Evolutionary conservation across 306 rosid species (phyloP), one percentile per base, ranked within the genome.

Genomic region (Trichosanthes truncata): DNA sequence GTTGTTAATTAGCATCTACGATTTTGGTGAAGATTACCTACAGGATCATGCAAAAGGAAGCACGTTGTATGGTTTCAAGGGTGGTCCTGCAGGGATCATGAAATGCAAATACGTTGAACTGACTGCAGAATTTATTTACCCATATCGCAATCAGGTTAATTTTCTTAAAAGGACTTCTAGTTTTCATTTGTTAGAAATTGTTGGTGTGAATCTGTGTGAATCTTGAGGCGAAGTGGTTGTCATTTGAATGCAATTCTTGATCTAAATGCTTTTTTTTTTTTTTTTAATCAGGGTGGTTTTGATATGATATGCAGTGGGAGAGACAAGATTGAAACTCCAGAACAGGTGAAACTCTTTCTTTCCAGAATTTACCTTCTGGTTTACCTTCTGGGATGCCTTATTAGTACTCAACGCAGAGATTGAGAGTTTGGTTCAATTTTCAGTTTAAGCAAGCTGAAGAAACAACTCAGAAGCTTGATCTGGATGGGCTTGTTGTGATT

Each of bases 271-370:
- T 43, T 21, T 2, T 69, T 18, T 18, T 40, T 67, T 9, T n/a
- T 10, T 67, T 38, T 69, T 40, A 5, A 69, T 69, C 91, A 96
- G 98, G 99, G 99, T 79, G 99, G 99, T 40, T 96, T 96, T 86
- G 98, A 96, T 87, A 96, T 96, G 97, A 96, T 96, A 66, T 82
- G 96, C 78, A 96, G 99, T 84, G 99, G 99, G 80, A 93, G 99
- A 84, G 99, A 96, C 90, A 96, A 96, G 87, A 96, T 96, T 84
- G 99, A 96, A 88, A 93, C 99, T 82, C 99, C 97, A 53, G 99
- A 93, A 80, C 99, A 96, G 97, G 99, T 71, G 56, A 26, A 23
- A 43, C 13, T 67, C 17, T 40, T 67, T 67, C 74, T 67, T 66
- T 36, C 33, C 74, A 9, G 76, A 71, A 71, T 43, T 71, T 43